These are phyloP conservation scores for Opeltia flavorubescens DNA, from an alignment of 495 filamentous ascomycete species.

Conservation along the genomic window DNA sequence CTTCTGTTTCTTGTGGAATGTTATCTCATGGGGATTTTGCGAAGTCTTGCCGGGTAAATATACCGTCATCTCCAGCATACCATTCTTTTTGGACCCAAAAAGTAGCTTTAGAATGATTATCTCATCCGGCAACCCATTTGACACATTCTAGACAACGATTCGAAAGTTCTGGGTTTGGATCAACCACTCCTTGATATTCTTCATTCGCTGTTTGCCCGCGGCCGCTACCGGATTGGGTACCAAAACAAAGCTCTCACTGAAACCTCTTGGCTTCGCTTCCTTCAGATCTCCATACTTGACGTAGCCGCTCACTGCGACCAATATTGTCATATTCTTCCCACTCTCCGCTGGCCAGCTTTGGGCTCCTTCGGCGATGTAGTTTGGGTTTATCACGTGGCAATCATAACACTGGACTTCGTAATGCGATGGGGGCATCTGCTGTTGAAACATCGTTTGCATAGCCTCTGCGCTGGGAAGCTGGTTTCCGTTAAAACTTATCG, in stretches of 20 bases:
- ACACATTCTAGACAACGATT: constrained; percentile 36
- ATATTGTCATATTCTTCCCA: constrained; percentile 51
- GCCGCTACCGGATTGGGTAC: constrained; percentile 56
- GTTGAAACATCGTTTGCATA: constrained; percentile 45
- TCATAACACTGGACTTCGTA: constrained; percentile 58
- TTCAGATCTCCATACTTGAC: constrained; percentile 45
- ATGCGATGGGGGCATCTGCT: constrained; percentile 42
- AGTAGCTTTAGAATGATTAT: no score
- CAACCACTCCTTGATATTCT: constrained; percentile 38
- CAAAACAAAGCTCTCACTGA: constrained; percentile 63
- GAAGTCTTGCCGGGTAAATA: background rate
- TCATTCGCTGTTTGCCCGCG: constrained; percentile 26
- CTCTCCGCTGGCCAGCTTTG: constrained; percentile 23
- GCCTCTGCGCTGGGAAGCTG: constrained; percentile 36
- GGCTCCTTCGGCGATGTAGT: constrained; percentile 31
- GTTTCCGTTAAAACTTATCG: constrained; percentile 56
- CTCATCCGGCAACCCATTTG: no score
- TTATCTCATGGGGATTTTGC: background rate
- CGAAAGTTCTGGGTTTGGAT: constrained; percentile 65
- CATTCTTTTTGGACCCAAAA: background rate
- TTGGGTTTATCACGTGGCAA: constrained; percentile 58
- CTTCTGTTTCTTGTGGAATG: background rate
- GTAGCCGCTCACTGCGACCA: constrained; percentile 51
- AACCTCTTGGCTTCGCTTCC: constrained; percentile 43
- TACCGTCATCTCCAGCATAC: background rate